Percentiles rank a stretch among this genome's conserved stretches.
phyloP scores from a whole-genome alignment of 2,329 filamentous ascomycete genomes.

The Chlorencoelia australis region DNA sequence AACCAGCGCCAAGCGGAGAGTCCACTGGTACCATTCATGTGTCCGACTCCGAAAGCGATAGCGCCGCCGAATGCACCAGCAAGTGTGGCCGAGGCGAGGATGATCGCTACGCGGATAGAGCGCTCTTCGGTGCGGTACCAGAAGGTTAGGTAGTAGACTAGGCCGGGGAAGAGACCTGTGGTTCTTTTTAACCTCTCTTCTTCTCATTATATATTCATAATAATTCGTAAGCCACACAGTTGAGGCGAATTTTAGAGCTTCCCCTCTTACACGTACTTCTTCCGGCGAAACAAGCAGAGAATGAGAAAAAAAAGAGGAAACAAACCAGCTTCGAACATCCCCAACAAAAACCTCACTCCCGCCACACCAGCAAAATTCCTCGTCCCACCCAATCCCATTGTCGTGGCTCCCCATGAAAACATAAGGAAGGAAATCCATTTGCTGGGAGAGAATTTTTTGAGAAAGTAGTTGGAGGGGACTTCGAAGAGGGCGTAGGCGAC shows the following conservation, averaged over 20 bases:
- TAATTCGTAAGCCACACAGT: no score
- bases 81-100: constrained; percentile 24
- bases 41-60: constrained; percentile 23
- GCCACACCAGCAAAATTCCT: constrained; percentile 33
- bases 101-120: constrained; percentile 23
- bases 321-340: constrained; percentile 37
- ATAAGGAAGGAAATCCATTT: constrained; percentile 41
- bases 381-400: constrained; percentile 37
- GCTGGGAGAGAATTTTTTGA: constrained; percentile 37
- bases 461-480: constrained; percentile 38
- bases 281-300: no score
- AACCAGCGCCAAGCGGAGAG: constrained; percentile 25
- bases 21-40: constrained; percentile 21
- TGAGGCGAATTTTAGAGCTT: no score
- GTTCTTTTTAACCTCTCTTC: constrained; percentile 33
- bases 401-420: constrained; percentile 38
- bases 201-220: no score
- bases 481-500: constrained; percentile 40
- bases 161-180: constrained; percentile 36
- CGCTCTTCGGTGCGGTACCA: constrained; percentile 25
- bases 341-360: constrained; percentile 37
- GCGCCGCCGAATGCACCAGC: constrained; percentile 26
- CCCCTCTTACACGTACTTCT: no score
- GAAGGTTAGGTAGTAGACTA: constrained; percentile 26
- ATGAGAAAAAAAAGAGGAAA: constrained; percentile 27